A percentile compares a stretch with the other conserved stretches of the same genome.
phyloP scores from a whole-genome alignment of 1,284 basidiomycete genomes.

The Trichosporon coremiiforme region DNA sequence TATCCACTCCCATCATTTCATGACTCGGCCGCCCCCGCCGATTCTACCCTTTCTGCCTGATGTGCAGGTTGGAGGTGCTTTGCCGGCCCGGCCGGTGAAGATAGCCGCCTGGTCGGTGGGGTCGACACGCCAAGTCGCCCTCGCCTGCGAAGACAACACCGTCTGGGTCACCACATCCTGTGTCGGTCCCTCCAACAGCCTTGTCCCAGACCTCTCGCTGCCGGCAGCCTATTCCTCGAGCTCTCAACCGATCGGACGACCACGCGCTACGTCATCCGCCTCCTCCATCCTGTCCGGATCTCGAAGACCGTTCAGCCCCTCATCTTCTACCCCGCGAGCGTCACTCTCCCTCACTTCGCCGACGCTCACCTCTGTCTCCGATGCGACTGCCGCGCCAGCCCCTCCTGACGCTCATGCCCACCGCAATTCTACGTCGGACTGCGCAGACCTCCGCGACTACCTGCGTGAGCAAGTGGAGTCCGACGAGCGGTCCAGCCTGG shows the following conservation, averaged over 20 bases:
- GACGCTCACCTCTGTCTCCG: constrained; percentile 33
- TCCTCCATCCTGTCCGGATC: neutral
- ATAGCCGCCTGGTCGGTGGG: constrained; percentile 45
- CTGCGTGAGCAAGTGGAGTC: constrained; percentile 39
- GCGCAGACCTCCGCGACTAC: constrained; percentile 42
- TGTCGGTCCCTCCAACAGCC: neutral
- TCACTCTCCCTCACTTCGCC: constrained; percentile 25
- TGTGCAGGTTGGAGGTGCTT: constrained; percentile 24
- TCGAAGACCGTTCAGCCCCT: constrained; percentile 10
- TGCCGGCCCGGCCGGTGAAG: constrained; percentile 42
- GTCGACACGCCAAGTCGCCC: constrained; percentile 36
- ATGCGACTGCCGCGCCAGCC: constrained; percentile 34
- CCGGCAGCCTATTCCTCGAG: neutral
- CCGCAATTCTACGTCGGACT: constrained; percentile 25
- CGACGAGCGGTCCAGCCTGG: constrained; percentile 33
- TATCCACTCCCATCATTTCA: neutral
- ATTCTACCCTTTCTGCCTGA: constrained; percentile 41
- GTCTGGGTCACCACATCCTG: constrained; percentile 42
- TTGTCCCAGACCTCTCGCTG: constrained; percentile 20
- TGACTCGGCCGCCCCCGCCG: constrained; percentile 29
- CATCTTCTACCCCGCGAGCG: constrained; percentile 18
- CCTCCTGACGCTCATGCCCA: constrained; percentile 31
- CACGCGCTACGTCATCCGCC: constrained; percentile 1
- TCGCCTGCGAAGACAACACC: constrained; percentile 43
- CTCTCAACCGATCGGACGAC: constrained; percentile 21